Conservation (phyloP, 306 rosid genomes). For the Biancaea sappan region DNA sequence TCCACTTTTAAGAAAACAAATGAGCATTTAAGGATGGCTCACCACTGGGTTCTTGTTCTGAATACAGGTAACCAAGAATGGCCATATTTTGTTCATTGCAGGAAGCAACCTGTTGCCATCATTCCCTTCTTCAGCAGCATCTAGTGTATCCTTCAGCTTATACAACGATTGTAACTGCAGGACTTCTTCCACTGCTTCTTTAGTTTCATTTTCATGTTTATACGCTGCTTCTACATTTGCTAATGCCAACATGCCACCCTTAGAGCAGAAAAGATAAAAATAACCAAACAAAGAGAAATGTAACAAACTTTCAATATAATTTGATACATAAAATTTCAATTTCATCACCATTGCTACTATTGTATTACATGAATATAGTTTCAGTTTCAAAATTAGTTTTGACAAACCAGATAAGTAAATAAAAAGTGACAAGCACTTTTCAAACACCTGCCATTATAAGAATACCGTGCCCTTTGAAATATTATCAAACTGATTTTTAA, state of each 20-base stretch:
- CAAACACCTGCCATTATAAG: not conserved
- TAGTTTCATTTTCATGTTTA: conserved; percentile 66
- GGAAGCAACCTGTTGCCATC: conserved; percentile 96
- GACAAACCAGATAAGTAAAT: too few species aligned
- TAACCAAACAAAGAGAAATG: conserved; percentile 11
- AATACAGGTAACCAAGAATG: conserved; percentile 76
- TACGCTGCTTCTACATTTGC: conserved; percentile 85
- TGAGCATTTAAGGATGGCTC: conserved; percentile 35
- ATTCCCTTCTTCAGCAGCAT: conserved; percentile 61
- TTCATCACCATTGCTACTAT: not conserved
- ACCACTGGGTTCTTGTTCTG: conserved; percentile 81
- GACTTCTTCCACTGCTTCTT: conserved; percentile 70
- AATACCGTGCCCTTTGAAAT: not conserved
- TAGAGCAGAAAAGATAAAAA: conserved; percentile 30
- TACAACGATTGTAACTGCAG: conserved; percentile 53
- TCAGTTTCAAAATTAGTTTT: conserved; percentile 28
- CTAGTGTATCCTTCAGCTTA: conserved; percentile 68
- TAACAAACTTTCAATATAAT: not conserved
- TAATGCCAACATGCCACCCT: conserved; percentile 61
- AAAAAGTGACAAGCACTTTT: too few species aligned
- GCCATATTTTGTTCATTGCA: conserved; percentile 95
- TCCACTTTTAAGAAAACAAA: conserved; percentile 9
- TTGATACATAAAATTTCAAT: not conserved
- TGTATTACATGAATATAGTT: conserved; percentile 7
- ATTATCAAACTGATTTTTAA: not conserved